Evolutionary conservation across 495 filamentous ascomycete genomes (phyloP), one percentile per base, ranked within the genome.

Genomic region (Penicillium taxi): DNA sequence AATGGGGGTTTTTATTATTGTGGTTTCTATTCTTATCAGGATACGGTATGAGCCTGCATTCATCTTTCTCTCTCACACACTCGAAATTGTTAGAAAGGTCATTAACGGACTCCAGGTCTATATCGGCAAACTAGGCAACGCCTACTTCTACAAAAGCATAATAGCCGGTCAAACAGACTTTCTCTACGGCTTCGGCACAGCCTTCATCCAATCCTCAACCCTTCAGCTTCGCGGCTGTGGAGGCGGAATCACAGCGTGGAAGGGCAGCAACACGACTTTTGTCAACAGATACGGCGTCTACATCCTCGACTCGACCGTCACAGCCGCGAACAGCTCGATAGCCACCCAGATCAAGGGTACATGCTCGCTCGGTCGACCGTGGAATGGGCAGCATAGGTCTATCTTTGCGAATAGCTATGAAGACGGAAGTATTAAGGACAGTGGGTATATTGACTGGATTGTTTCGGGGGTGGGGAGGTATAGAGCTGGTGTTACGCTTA

Each of bases 221-320:
- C 37, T 78, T 5, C 51, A 55, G 3, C 62, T 80, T 17, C 68
- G 77, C 20, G 51, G 52, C 34, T 79, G 75, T 48, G 77, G 75
- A 17, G 75, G 77, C 39, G 75, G 77, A 30, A 69, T 80, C 31
- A 78, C 73, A n/a, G 75, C 75, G 5, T 80, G 75, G 77, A 81
- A 81, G 37, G 76, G 75, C 9, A 75, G 69, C 1, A 81, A 81
- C 53, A 79, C 74, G 0, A 78, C 73, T 15, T 76, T 72, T 39
- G 45, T 46, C 5, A 81, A 81, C 54, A 77, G 75, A 38, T 81
- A 77, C 56, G 76, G 76, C 18, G 63, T 76, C 12, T 81, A 80
- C 54, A 70, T 81, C 41, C 56, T 65, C 25, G 62, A 70, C 37
- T 72, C 67, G 15, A 55, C 46, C 21, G 55, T 76, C 17, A 45